Evolutionary conservation across 1,139 yeast species (phyloP).

Genomic region (Hansenula anomala): DNA sequence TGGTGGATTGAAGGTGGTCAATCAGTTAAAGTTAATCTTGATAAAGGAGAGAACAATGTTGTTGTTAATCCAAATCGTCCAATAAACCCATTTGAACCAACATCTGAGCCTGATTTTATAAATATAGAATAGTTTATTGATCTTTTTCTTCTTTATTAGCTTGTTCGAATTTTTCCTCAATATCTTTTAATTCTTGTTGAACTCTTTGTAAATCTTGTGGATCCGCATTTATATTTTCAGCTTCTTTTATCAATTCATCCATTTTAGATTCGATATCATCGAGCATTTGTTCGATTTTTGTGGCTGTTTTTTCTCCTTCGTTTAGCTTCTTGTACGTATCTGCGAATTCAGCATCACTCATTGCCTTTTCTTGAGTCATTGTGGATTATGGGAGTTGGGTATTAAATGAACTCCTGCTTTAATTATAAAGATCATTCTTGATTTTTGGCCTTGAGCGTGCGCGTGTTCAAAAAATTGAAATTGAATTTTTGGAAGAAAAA

Average conservation of each 20-base stretch:
- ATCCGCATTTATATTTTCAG: conserved; percentile 7
- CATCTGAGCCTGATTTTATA: conserved; percentile 34
- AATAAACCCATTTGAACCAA: conserved; percentile 62
- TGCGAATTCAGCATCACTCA: conserved; percentile 29
- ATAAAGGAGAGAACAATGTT: conserved; percentile 28
- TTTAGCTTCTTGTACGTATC: conserved; percentile 44
- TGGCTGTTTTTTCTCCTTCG: conserved; percentile 55
- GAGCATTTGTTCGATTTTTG: conserved; percentile 48
- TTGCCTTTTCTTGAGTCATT: conserved; percentile 6
- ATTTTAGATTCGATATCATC: conserved; percentile 52
- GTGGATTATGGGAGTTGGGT: no score
- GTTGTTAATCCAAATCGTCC: conserved; percentile 65
- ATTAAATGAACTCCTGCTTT: no score
- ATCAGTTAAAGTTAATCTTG: conserved; percentile 56
- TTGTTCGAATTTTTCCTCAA: neutral
- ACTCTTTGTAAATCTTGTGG: conserved; percentile 1
- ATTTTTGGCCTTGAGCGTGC: no score
- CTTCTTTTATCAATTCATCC: conserved; percentile 39
- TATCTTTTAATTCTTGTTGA: neutral
- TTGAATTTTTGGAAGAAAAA: conserved; percentile 3
- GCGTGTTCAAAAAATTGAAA: conserved; percentile 19
- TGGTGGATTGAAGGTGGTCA: conserved; percentile 92
- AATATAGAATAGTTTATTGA: neutral
- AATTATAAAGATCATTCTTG: no score
- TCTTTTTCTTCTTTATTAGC: neutral